Percentiles rank a stretch among this genome's conserved stretches.
phyloP scores from a whole-genome alignment of 176 grass and related monocot genomes.

The Ananas comosus region DNA sequence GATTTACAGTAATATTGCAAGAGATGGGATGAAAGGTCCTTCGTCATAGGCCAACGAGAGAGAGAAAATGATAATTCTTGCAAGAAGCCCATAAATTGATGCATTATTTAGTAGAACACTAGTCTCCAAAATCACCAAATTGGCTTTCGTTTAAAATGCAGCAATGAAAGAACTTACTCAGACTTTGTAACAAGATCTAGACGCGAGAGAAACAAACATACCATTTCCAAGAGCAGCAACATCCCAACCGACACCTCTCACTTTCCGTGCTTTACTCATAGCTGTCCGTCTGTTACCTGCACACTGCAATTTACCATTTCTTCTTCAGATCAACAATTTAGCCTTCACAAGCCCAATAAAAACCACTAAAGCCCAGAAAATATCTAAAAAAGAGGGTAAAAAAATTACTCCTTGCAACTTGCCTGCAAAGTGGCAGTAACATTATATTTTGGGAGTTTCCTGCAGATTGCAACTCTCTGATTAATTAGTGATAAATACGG shows the following conservation, averaged over 20 bases:
- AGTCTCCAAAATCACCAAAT: too few species aligned
- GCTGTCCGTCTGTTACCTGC: constrained; percentile 93
- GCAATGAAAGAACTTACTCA: neutral
- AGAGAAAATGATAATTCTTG: too few species aligned
- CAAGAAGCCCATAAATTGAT: too few species aligned
- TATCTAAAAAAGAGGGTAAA: neutral
- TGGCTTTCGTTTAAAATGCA: neutral
- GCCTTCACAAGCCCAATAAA: neutral
- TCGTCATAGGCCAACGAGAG: too few species aligned
- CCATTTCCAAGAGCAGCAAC: constrained; percentile 91
- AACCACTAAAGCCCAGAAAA: neutral
- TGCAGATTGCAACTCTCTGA: constrained; percentile 25
- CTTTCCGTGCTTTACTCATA: constrained; percentile 76
- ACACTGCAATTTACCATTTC: constrained; percentile 44
- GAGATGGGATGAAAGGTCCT: too few species aligned
- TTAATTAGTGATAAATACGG: constrained; percentile 5
- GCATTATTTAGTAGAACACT: too few species aligned
- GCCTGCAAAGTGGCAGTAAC: constrained; percentile 94
- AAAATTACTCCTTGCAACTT: neutral
- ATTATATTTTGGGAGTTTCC: constrained; percentile 83
- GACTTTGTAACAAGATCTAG: neutral
- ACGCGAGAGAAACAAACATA: constrained; percentile 17
- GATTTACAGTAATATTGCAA: too few species aligned
- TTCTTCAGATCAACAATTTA: constrained; percentile 10
- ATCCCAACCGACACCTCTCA: constrained; percentile 95